A percentile compares a stretch with the other conserved stretches of the same genome.
phyloP scores from a whole-genome alignment of 192 early-diverging fungal genomes.

The Thamnidium elegans region DNA sequence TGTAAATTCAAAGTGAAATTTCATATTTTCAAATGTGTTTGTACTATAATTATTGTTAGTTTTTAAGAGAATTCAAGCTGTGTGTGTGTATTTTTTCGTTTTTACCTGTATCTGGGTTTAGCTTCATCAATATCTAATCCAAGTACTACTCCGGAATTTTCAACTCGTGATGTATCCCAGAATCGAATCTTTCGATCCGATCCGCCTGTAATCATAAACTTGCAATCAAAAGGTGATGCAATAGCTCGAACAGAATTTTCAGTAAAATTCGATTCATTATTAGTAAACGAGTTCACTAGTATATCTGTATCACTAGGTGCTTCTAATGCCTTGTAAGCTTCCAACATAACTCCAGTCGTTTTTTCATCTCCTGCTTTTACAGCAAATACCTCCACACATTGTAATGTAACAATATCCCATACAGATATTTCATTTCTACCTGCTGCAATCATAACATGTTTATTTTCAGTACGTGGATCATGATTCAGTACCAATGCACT shows the following conservation, averaged over 20 bases:
- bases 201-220: slow-evolving; percentile 74
- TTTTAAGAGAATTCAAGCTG: background rate
- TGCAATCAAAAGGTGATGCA: slow-evolving; percentile 48
- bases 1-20: slow-evolving; percentile 33
- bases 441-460: slow-evolving; percentile 61
- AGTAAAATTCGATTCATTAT: slow-evolving; percentile 49
- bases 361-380: slow-evolving; percentile 53
- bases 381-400: slow-evolving; percentile 73
- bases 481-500: slow-evolving; percentile 52
- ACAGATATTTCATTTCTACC: slow-evolving; percentile 74
- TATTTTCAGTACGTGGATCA: slow-evolving; percentile 41
- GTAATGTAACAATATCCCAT: slow-evolving; percentile 74
- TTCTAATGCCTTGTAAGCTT: slow-evolving; percentile 49
- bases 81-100: background rate
- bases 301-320: slow-evolving; percentile 45
- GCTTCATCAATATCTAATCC: slow-evolving; percentile 56
- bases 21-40: slow-evolving; percentile 50
- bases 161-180: slow-evolving; percentile 69
- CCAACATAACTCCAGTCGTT: slow-evolving; percentile 36
- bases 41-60: slow-evolving; percentile 39
- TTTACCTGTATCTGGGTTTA: slow-evolving; percentile 63
- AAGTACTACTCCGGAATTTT: slow-evolving; percentile 72
- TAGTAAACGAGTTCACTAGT: slow-evolving; percentile 54
- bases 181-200: slow-evolving; percentile 86
- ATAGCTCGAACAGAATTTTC: slow-evolving; percentile 62